Evolutionary conservation across 2,329 filamentous ascomycete species (phyloP), one percentile per base, ranked within the genome.

Genomic region (Davidsoniella virescens): DNA sequence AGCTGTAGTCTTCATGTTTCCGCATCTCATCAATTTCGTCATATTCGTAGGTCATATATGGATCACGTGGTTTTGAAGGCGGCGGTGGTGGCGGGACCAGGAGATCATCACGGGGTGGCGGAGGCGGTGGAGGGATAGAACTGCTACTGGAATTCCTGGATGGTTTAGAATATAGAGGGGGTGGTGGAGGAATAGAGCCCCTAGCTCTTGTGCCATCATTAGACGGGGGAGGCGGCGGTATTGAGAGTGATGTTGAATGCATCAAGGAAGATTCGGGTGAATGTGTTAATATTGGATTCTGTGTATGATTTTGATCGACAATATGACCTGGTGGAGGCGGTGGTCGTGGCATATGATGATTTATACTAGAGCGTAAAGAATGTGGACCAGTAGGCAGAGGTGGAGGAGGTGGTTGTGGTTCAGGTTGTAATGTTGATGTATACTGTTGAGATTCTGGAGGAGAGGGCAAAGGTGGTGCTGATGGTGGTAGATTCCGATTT

Each of bases 1-100:
- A 50, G 14, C 39, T 36, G 16, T 50, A 45, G 16, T 29, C 36
- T 16, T 50, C 41, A 18, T 14, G 23, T 37, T 42, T 37, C 6
- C 48, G 40, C 10, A 50, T n/a, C 23, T 50, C 48, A 23, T 50
- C 48, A 23, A 50, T 20, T 44, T 50, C 48, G 26, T 50, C 48
- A 12, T 50, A 41, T 25, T 50, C 48, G 17, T 44, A 50, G 10
- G 37, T 17, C 20, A 17, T 23, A 20, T 33, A 50, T 7, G 37
- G 5, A 10, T 50, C 29, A 16, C 36, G 44, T 3, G 17, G n/a
- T 7, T 14, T 44, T n/a, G 17, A 17, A 23, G 26, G 41, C 7
- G 48, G 42, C n/a, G 48, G 42, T 37, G 44, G 29, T 29, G 44
- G 26, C 4, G 29, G 23, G 14, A 46, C 5, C 18, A 40, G n/a